Base-by-base conservation (phyloP, 305 asterid genomes). In the Salvia sclarea region DNA sequence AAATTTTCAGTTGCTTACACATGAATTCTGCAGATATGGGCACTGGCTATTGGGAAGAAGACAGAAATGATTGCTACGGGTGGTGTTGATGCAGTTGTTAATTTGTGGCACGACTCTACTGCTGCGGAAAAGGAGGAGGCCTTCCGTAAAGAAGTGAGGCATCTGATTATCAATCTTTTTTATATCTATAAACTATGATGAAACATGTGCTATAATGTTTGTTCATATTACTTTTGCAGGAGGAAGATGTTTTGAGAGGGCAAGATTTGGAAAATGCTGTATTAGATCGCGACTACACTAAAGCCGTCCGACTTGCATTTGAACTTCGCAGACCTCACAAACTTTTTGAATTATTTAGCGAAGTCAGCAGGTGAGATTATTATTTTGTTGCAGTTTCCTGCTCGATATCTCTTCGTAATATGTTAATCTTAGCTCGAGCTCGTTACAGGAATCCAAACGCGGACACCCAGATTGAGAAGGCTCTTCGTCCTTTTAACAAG, bases 261-360 rank as follows among this genome's bases (percentile, higher is more conserved):
- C 97, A 91, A 86, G 98, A 91, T 58, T 87, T 93, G 44, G 97
- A 93, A 76, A 93, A 93, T 84, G 97, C 97, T 61, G 83, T 88
- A 74, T 49, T 79, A 64, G 96, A 87, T 78, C 85, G 89, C 11
- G 91, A 93, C 79, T 93, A 84, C 81, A 61, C 78, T 4, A 84
- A 72, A 81, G 98, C 98, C 21, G 76, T 91, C 76, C 95, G 81
- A 71, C 87, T 93, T 73, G 97, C 98, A 53, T 88, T 88, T 77
- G 96, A 89, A 82, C 98, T 93, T 72, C 96, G 88, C 53, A 85
- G 86, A 71, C 97, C 97, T 64, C 95, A 85, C 79, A 89, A 88
- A 71, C 96, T 91, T 24, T 80, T 88, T 24, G 86, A 86, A 74
- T 69, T 93, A 80, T 88, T 93, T 78, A 80, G 80, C 70, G 86